Conservation (phyloP, 805 yeast species). For the Yarrowia alimentaria region DNA sequence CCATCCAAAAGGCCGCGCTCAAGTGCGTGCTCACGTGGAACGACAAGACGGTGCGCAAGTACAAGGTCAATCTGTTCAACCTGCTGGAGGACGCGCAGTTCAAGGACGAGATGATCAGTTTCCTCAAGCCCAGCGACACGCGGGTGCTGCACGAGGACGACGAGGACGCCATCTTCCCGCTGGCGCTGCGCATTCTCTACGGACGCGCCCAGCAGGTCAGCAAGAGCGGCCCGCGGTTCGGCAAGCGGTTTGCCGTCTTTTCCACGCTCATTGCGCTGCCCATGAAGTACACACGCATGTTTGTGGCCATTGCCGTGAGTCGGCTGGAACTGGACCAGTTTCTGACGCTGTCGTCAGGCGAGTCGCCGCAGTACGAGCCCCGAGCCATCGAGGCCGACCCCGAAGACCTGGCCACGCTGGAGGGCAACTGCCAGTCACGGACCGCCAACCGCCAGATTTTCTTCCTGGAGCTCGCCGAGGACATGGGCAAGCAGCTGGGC, state of each 20-base stretch:
- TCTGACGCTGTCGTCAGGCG: not conserved
- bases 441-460: constrained; percentile 6
- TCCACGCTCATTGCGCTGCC: constrained; percentile 41
- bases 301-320: constrained; percentile 61
- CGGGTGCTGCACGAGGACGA: constrained; percentile 60
- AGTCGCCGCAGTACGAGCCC: no score
- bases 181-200: constrained; percentile 72
- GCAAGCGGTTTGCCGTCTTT: constrained; percentile 50
- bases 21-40: constrained; percentile 66
- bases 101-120: constrained; percentile 75
- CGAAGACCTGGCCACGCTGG: not conserved
- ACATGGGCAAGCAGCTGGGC: constrained; percentile 59
- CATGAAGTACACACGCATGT: constrained; percentile 51
- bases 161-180: constrained; percentile 58
- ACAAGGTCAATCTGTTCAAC: constrained; percentile 68
- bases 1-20: constrained; percentile 71
- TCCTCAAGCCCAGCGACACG: constrained; percentile 54
- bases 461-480: constrained; percentile 46
- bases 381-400: not conserved
- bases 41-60: constrained; percentile 57
- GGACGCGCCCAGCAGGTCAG: constrained; percentile 75
- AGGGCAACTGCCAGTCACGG: constrained; percentile 14
- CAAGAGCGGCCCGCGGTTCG: constrained; percentile 61
- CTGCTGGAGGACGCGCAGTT: constrained; percentile 79
- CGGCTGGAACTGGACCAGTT: constrained; percentile 49